A percentile compares a stretch with the other conserved stretches of the same genome.
These are phyloP conservation scores for Neocallimastix lanati DNA, from an alignment of 192 early-diverging fungal genomes.

Conservation along the genomic window DNA sequence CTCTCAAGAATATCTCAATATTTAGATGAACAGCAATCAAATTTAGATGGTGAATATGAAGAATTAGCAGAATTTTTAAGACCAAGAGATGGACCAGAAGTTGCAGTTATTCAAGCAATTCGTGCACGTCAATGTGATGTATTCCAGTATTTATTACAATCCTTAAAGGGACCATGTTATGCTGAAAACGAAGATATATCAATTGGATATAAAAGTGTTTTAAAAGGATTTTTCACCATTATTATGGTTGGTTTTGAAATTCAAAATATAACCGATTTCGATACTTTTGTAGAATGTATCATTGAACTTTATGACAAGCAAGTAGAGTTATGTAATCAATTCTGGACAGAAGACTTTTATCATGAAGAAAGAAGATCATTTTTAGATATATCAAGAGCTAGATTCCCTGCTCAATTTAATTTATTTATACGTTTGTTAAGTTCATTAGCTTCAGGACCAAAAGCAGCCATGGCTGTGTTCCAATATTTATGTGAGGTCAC, in stretches of 20 bases:
- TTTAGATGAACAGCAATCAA: background rate
- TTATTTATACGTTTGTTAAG: background rate
- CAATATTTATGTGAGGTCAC: background rate
- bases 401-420: background rate
- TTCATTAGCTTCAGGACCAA: background rate
- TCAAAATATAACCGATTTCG: background rate
- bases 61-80: background rate
- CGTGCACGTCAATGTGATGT: background rate
- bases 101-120: background rate
- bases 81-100: background rate
- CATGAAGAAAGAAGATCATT: background rate
- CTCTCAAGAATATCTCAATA: background rate
- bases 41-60: background rate
- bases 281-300: background rate
- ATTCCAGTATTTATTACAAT: background rate
- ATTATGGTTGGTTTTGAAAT: background rate
- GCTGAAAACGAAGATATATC: background rate
- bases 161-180: background rate
- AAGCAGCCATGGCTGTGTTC: background rate
- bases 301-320: background rate
- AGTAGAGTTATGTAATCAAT: background rate
- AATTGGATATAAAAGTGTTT: background rate
- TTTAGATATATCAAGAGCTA: background rate
- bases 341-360: background rate
- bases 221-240: background rate